A percentile compares a stretch with the other conserved stretches of the same genome.
These are phyloP conservation scores for Rhodotorula sphaerocarpa DNA, from an alignment of 768 basidiomycete genomes.

Conservation along the genomic window DNA sequence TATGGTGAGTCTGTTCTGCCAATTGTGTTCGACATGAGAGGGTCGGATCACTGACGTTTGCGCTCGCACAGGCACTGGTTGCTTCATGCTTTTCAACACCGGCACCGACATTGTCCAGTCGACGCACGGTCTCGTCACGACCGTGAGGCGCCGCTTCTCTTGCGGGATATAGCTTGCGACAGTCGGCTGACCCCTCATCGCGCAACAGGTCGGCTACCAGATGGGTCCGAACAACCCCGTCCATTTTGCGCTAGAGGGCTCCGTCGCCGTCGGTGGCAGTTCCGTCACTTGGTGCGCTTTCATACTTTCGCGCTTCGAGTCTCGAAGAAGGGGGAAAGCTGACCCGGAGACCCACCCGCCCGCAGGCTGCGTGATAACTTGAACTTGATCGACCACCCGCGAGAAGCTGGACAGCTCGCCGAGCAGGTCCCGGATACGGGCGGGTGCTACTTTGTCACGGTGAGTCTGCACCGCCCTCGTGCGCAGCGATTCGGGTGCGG, in stretches of 20 bases:
- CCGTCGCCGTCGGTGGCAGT: slow-evolving; percentile 88
- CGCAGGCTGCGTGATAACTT: slow-evolving; percentile 74
- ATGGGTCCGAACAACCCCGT: slow-evolving; percentile 68
- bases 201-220: slow-evolving; percentile 79
- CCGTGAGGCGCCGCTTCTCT: slow-evolving; percentile 48
- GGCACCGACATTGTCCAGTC: slow-evolving; percentile 78
- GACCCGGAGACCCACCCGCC: neutral
- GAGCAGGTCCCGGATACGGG: slow-evolving; percentile 67
- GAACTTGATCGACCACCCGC: slow-evolving; percentile 66
- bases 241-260: slow-evolving; percentile 88
- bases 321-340: too few species aligned
- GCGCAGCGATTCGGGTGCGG: too few species aligned
- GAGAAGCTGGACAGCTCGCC: slow-evolving; percentile 77
- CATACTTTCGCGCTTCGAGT: slow-evolving; percentile 13
- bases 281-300: slow-evolving; percentile 74
- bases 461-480: neutral
- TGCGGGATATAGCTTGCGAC: neutral
- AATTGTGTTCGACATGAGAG: neutral
- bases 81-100: slow-evolving; percentile 91
- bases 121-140: slow-evolving; percentile 76
- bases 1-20: slow-evolving; percentile 50
- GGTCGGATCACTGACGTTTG: neutral
- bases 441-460: slow-evolving; percentile 92
- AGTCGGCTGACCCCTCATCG: neutral
- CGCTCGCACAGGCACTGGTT: slow-evolving; percentile 59